phyloP scores from a whole-genome alignment of 495 filamentous ascomycete genomes.

The Penicillium maclennaniae region DNA sequence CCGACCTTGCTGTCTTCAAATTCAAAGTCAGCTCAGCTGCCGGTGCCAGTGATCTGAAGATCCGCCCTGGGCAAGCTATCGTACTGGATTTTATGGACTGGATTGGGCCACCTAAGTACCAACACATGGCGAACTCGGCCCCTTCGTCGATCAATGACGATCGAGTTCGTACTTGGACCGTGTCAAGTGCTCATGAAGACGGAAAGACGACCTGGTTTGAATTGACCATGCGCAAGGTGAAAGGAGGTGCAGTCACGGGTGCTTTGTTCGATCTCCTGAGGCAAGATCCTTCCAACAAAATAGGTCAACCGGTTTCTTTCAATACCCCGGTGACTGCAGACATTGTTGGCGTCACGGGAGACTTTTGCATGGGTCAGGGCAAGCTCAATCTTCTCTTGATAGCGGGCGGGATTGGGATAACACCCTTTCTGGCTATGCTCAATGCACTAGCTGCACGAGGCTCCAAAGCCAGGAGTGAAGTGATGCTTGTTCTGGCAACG shows the following conservation, averaged over 20 bases:
- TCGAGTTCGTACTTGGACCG: slow-evolving; percentile 21
- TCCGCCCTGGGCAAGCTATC: slow-evolving; percentile 16
- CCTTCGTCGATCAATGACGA: slow-evolving; percentile 17
- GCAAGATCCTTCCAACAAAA: neutral
- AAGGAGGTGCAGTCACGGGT: slow-evolving; percentile 14
- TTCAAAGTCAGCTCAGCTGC: slow-evolving; percentile 6
- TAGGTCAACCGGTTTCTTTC: neutral
- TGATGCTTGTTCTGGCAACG: slow-evolving; percentile 10
- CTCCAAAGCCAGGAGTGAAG: neutral
- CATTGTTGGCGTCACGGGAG: slow-evolving; percentile 16
- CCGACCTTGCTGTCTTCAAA: slow-evolving; percentile 12
- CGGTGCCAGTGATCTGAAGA: slow-evolving; percentile 2
- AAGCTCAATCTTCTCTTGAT: slow-evolving; percentile 6
- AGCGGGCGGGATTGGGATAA: slow-evolving; percentile 19
- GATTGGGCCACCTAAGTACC: slow-evolving; percentile 18
- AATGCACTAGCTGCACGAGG: slow-evolving; percentile 6
- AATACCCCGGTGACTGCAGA: slow-evolving; percentile 2
- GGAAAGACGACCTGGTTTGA: slow-evolving; percentile 11
- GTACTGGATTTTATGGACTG: slow-evolving; percentile 21
- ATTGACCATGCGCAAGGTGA: slow-evolving; percentile 17
- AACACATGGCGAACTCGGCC: slow-evolving; percentile 13
- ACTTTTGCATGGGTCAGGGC: slow-evolving; percentile 7
- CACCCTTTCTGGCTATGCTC: slow-evolving; percentile 17
- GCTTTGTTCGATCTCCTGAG: slow-evolving; percentile 11
- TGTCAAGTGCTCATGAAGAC: slow-evolving; percentile 15